Conservation (phyloP, 441 rosid genomes). For the Eutrema salsugineum region DNA sequence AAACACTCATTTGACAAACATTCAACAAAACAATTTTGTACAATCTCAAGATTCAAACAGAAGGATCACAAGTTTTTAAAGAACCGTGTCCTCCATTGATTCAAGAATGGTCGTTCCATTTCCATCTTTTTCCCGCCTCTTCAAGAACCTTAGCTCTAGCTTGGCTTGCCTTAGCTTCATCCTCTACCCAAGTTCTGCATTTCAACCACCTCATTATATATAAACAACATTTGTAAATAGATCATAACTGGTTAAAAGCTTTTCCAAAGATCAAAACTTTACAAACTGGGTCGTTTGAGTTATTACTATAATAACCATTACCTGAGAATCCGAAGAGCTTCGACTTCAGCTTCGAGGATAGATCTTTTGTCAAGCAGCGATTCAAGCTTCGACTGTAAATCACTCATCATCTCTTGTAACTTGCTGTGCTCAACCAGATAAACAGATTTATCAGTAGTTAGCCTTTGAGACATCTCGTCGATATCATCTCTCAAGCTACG, state of each 20-base stretch:
- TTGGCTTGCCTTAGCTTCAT: slow-evolving; percentile 89
- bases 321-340: slow-evolving; percentile 84
- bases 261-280: slow-evolving; percentile 2
- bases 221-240: background rate
- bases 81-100: too few species aligned
- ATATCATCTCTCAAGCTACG: slow-evolving; percentile 56
- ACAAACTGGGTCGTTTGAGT: background rate
- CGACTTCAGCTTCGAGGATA: slow-evolving; percentile 68
- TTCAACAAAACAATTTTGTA: background rate
- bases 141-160: slow-evolving; percentile 85
- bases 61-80: too few species aligned
- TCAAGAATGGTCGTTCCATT: slow-evolving; percentile 42
- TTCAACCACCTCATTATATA: slow-evolving; percentile 14
- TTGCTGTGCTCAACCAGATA: slow-evolving; percentile 44
- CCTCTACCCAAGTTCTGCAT: slow-evolving; percentile 92
- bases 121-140: slow-evolving; percentile 87
- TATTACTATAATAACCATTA: slow-evolving; percentile 24
- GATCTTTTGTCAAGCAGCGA: slow-evolving; percentile 58
- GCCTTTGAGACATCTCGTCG: slow-evolving; percentile 71
- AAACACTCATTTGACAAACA: background rate
- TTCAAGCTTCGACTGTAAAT: slow-evolving; percentile 52
- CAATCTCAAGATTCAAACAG: too few species aligned
- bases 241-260: background rate
- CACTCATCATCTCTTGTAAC: slow-evolving; percentile 40
- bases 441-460: slow-evolving; percentile 50